Percentiles rank a stretch among this genome's conserved stretches.
These are phyloP conservation scores for Beauveria bassiana DNA, from an alignment of 2,329 filamentous ascomycete genomes.

Conservation along the genomic window DNA sequence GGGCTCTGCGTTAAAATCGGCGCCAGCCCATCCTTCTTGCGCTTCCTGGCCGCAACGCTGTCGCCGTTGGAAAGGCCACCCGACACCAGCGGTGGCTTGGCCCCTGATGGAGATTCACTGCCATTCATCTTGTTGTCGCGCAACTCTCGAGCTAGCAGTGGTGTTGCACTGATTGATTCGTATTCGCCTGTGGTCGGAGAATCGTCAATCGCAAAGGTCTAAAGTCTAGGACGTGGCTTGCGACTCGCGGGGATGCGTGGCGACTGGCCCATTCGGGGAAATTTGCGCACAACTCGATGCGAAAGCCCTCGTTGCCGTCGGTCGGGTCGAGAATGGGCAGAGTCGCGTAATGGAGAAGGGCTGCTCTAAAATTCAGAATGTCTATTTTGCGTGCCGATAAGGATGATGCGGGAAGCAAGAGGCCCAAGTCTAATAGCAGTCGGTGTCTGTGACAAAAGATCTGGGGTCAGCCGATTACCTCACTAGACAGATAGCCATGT, in stretches of 20 bases:
- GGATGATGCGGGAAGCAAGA: not conserved
- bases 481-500: not conserved
- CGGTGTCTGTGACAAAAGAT: not conserved
- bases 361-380: not conserved
- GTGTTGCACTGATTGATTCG: not conserved
- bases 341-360: not conserved
- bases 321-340: not conserved
- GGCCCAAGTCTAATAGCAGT: not conserved
- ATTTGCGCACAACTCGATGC: not conserved
- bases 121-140: conserved; percentile 20
- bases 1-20: conserved; percentile 65
- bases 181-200: not conserved
- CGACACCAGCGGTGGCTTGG: conserved; percentile 12
- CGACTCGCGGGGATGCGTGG: not conserved
- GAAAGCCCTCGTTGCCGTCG: not conserved
- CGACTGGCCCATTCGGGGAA: not conserved
- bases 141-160: not conserved
- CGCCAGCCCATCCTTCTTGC: conserved; percentile 66
- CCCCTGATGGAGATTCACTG: conserved; percentile 19
- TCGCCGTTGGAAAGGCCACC: conserved; percentile 22
- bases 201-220: not conserved
- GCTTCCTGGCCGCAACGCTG: conserved; percentile 50
- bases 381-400: not conserved
- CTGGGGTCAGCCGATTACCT: conserved; percentile 6
- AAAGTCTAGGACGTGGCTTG: not conserved